These are phyloP conservation scores for Lactifluus piperatus DNA, from an alignment of 768 basidiomycete genomes.

Conservation along the genomic window DNA sequence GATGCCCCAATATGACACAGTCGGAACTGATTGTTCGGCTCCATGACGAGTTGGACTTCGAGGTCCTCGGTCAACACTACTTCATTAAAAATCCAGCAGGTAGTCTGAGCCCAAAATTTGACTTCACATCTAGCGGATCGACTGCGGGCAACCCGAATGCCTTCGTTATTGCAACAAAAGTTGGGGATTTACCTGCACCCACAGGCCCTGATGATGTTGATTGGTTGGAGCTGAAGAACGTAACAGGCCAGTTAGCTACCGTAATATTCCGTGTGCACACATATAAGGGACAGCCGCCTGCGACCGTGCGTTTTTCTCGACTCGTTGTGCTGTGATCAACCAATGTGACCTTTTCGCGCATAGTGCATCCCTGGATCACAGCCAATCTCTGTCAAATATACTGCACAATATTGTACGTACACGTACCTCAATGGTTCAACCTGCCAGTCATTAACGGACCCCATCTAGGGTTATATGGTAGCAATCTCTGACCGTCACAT, in stretches of 20 bases:
- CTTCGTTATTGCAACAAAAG: conserved; percentile 6
- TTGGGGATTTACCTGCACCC: conserved; percentile 2
- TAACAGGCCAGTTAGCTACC: neutral
- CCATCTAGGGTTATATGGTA: neutral
- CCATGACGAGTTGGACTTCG: neutral
- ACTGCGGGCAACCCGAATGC: conserved; percentile 1
- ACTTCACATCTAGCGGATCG: conserved; percentile 6
- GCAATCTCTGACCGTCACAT: neutral
- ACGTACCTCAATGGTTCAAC: neutral
- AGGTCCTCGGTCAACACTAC: conserved; percentile 10
- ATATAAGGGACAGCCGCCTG: conserved; percentile 6
- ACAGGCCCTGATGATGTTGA: neutral
- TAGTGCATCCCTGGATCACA: conserved; percentile 10
- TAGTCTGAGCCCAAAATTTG: neutral
- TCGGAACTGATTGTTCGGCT: neutral
- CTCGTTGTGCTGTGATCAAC: too few species aligned
- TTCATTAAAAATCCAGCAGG: neutral
- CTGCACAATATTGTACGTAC: conserved; percentile 16
- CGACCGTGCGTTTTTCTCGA: neutral
- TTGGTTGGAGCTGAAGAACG: conserved; percentile 5
- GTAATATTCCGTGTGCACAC: conserved; percentile 13
- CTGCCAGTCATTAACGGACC: neutral
- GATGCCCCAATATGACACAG: neutral
- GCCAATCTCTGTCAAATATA: conserved; percentile 7
- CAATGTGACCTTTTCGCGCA: neutral